Base-by-base conservation (phyloP, 306 rosid species). In the Cyamopsis tetragonoloba region DNA sequence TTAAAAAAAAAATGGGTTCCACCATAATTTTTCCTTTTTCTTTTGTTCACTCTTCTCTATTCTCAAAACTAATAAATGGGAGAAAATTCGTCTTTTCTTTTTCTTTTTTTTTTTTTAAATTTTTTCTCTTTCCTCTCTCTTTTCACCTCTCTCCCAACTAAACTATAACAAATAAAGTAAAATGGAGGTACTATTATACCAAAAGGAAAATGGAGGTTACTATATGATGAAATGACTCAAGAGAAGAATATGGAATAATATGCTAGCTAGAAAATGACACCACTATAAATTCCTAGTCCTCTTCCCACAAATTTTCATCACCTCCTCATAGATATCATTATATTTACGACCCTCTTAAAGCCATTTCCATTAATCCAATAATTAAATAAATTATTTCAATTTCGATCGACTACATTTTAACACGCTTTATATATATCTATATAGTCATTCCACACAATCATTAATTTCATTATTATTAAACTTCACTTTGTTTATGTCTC, bases 191-290 rank as follows among this genome's bases (percentile, higher is more conserved):
- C n/a, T n/a, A n/a, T n/a, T n/a, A n/a, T n/a, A n/a, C n/a, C n/a
- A n/a, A n/a, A n/a, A 46, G 12, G 20, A 20, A 48, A 34, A 4
- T 20, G n/a, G n/a, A n/a, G n/a, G n/a, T n/a, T n/a, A n/a, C n/a
- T n/a, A n/a, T n/a, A n/a, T n/a, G n/a, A 13, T 35, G 15, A 39
- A 28, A 54, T 9, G 11, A 10, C 3, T 26, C 23, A 2, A 69
- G 22, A 32, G 6, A 27, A 55, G 41, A 22, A 20, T 2, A 18
- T n/a, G n/a, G 41, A 42, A 55, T 17, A 57, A 10, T 42, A 3
- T 17, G 56, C 17, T 15, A 28, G 53, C 4, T 6, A 42, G 66
- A 70, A 43, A 57, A n/a, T 56, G 66, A 57, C 66, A 42, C 58
- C 74, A 70, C 66, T 3, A 23, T 49, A 7, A 15, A 17, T 31